These are phyloP conservation scores for Syncephalastrum sp. DNA, from an alignment of 371 early-diverging fungal genomes.

Conservation along the genomic window DNA sequence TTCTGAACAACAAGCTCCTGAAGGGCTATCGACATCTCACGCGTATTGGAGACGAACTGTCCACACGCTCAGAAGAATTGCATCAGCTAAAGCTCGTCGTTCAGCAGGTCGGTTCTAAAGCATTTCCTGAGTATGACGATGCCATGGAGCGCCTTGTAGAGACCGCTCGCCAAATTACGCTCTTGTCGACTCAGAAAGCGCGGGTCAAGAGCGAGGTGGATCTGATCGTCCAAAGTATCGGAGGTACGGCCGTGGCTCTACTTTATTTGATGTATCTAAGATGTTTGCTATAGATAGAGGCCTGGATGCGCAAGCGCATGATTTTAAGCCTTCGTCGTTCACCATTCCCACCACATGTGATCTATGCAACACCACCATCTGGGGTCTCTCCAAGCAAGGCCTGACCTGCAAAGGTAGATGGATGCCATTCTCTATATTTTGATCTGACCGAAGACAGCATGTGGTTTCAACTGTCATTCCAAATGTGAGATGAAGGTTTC, in stretches of 20 bases:
- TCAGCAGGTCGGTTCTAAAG: slow-evolving; percentile 17
- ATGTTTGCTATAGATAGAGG: slow-evolving; percentile 36
- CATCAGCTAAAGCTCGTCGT: slow-evolving; percentile 19
- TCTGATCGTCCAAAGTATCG: slow-evolving; percentile 57
- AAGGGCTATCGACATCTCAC: slow-evolving; percentile 53
- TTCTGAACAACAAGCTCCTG: slow-evolving; percentile 61
- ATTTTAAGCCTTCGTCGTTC: slow-evolving; percentile 73
- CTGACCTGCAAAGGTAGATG: slow-evolving; percentile 66
- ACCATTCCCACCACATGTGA: slow-evolving; percentile 83
- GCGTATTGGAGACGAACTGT: slow-evolving; percentile 48
- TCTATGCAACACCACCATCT: slow-evolving; percentile 70
- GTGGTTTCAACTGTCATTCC: slow-evolving; percentile 82
- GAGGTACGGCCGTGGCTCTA: slow-evolving; percentile 32
- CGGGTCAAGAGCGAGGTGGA: slow-evolving; percentile 57
- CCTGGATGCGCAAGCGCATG: slow-evolving; percentile 56
- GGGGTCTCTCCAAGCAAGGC: slow-evolving; percentile 78
- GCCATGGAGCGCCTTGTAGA: slow-evolving; percentile 51
- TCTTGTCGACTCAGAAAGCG: slow-evolving; percentile 52
- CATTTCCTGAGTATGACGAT: slow-evolving; percentile 33
- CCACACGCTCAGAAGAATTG: slow-evolving; percentile 25
- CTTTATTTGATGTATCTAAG: not conserved
- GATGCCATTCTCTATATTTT: not conserved
- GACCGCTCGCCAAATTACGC: slow-evolving; percentile 42
- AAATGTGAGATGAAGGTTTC: slow-evolving; percentile 88
- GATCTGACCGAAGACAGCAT: slow-evolving; percentile 36